Evolutionary conservation across 805 yeast genomes (phyloP), one percentile per base, ranked within the genome.

Genomic region (Phaffomyces antillensis): DNA sequence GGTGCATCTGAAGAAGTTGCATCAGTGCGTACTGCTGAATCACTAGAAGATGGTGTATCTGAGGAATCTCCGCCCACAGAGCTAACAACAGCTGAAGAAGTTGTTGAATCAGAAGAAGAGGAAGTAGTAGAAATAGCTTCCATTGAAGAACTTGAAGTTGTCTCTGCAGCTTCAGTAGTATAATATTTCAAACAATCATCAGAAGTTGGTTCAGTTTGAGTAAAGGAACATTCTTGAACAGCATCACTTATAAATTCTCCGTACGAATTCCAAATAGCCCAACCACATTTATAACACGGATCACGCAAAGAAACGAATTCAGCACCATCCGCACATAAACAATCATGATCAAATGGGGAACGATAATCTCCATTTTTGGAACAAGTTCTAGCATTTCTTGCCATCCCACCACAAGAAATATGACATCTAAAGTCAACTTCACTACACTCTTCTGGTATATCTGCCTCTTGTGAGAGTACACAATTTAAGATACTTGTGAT

Each of bases 261-360:
- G 31, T 45, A 45, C 5, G 33, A 25, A n/a, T 35, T 36, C 45
- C 48, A 45, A 20, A 45, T 28, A 24, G 48, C 18, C 48, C 48
- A 45, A 38, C 45, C 48, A 45, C 48, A 45, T 11, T 35, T 37
- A 25, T 37, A 26, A 45, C 48, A 45, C 8, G 34, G 31, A 30
- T 16, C 39, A 5, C 18, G 26, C 12, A 20, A 23, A 7, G 32
- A 12, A 2, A 30, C 15, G 37, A 45, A 45, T 30, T 37, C 44
- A 18, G 48, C 28, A 36, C 9, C 31, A 8, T 13, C 40, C 30
- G 24, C 41, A 45, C 48, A 45, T 34, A 45, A 30, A 45, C 48
- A 45, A n/a, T 41, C 25, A 20, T 41, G 42, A 35, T 41, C 40
- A 15, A 26, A 45, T 41, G 48, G 48, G 25, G 40, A 42, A 8